Base-by-base conservation (phyloP, 2,329 filamentous ascomycete species). In the Neofusicoccum umdonicola region DNA sequence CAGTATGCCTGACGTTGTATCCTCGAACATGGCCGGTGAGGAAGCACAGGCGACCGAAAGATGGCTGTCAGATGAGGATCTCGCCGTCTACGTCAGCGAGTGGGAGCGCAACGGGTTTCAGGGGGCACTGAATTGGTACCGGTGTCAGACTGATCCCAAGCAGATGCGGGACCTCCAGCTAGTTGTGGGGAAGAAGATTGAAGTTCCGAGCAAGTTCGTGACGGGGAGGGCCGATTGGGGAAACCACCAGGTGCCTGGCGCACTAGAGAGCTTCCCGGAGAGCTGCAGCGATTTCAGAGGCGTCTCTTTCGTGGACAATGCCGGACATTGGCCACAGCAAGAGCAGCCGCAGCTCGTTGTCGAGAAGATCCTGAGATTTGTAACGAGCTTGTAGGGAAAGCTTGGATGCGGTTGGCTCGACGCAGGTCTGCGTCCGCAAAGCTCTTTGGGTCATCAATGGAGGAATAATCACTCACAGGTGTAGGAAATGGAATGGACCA, bases 251-350 rank as follows among this genome's bases (percentile, higher is more conserved):
- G 83, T 88, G 68, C 88, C 88, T 0, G 87, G 87, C 0, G 87
- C 83, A 0, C 71, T 91, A 4, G 86, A 90, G 71, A 81, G 80
- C 34, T 84, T 87, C 74, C 78, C 78, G 5, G 75, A 79, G 7
- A 79, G 79, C 0, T 88, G 86, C 67, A 77, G 74, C 31, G 80
- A 83, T 65, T 89, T 86, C 70, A 78, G 79, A 57, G 84, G 85
- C 0, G 74, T 79, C 39, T 82, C 72, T 57, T 76, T 87, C 17
- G 77, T 90, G 12, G 82, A 87, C 15, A 82, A 82, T 0, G 87
- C 87, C 4, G 88, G 88, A 0, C 89, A 91, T 77, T 91, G 88
- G 88, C 83, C 88, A 41, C 87, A 89, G 71, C 87, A 90, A 74
- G 88, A 90, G 72, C 80, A 86, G 71, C 83, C 87, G 1, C 81